phyloP scores from a whole-genome alignment of 345 rosid genomes.

The Salix viminalis region DNA sequence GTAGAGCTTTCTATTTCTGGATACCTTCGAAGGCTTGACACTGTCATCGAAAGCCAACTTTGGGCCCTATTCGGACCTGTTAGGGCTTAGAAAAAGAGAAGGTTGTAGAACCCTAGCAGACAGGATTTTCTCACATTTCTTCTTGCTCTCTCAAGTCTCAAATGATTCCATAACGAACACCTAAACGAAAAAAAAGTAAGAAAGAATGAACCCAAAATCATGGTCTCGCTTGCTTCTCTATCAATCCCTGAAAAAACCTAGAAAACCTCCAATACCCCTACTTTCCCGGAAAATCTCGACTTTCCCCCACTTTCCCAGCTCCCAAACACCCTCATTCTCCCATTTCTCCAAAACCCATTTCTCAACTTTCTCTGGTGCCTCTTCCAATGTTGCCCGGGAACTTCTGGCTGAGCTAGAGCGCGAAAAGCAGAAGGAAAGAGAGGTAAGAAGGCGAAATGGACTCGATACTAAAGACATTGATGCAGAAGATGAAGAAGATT shows the following conservation, averaged over 20 bases:
- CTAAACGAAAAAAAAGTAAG: background rate
- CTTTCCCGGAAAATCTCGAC: constrained; percentile 12
- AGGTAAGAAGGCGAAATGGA: constrained; percentile 60
- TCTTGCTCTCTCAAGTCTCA: background rate
- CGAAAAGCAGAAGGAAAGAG: constrained; percentile 71
- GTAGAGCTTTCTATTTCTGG: no score
- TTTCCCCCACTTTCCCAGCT: constrained; percentile 12
- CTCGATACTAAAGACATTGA: constrained; percentile 71
- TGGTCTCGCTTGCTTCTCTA: constrained; percentile 20
- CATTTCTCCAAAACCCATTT: constrained; percentile 34
- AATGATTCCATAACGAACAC: constrained; percentile 3
- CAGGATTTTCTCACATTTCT: background rate
- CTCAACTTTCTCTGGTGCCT: constrained; percentile 26
- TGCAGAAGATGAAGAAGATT: constrained; percentile 78
- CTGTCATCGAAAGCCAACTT: background rate
- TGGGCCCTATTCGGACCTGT: background rate
- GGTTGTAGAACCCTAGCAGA: constrained; percentile 2
- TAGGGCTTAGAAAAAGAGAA: background rate
- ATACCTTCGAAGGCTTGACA: no score
- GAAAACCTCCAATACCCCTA: background rate
- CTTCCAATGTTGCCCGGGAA: constrained; percentile 36
- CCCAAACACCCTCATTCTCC: constrained; percentile 25
- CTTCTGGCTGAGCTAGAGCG: constrained; percentile 58
- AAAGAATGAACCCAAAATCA: constrained; percentile 1
- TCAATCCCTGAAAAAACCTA: constrained; percentile 10